These are phyloP conservation scores for Ustilago vetiveriae DNA, from an alignment of 1,284 basidiomycete species.

Conservation along the genomic window DNA sequence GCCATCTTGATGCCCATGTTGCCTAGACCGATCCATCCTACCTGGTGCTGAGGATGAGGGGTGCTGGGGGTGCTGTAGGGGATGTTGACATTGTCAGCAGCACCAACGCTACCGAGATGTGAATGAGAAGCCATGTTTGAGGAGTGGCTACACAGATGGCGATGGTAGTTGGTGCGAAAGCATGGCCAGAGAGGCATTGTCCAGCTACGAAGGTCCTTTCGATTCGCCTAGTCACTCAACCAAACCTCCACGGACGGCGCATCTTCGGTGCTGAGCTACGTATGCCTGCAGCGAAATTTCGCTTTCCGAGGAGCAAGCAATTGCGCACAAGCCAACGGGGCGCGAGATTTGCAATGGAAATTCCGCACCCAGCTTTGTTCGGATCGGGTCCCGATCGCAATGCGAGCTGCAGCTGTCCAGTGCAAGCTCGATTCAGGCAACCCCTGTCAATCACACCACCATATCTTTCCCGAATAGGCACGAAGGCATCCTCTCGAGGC, in stretches of 20 bases:
- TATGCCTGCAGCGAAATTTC: conserved; percentile 3
- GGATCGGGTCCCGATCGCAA: conserved; percentile 5
- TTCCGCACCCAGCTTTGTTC: too few species aligned
- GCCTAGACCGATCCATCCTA: conserved; percentile 56
- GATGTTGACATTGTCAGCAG: conserved; percentile 25
- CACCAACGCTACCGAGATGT: conserved; percentile 12
- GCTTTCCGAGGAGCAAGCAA: background rate
- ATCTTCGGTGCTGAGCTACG: conserved; percentile 12
- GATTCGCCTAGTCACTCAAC: background rate
- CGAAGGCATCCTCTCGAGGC: too few species aligned
- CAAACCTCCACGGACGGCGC: background rate
- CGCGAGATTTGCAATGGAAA: too few species aligned
- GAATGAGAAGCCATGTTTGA: conserved; percentile 30
- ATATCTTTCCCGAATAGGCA: background rate
- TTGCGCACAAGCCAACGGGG: conserved; percentile 36
- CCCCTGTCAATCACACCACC: background rate
- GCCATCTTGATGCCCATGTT: conserved; percentile 79
- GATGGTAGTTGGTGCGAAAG: too few species aligned
- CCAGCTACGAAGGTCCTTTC: too few species aligned
- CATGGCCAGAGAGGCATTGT: too few species aligned
- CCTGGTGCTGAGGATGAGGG: conserved; percentile 52
- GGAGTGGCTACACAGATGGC: too few species aligned
- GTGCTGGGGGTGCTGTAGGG: conserved; percentile 50
- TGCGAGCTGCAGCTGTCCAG: too few species aligned
- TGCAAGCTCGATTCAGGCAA: too few species aligned